Conservation (phyloP, 148 eudicot species). For the Rhododendron ovatum region DNA sequence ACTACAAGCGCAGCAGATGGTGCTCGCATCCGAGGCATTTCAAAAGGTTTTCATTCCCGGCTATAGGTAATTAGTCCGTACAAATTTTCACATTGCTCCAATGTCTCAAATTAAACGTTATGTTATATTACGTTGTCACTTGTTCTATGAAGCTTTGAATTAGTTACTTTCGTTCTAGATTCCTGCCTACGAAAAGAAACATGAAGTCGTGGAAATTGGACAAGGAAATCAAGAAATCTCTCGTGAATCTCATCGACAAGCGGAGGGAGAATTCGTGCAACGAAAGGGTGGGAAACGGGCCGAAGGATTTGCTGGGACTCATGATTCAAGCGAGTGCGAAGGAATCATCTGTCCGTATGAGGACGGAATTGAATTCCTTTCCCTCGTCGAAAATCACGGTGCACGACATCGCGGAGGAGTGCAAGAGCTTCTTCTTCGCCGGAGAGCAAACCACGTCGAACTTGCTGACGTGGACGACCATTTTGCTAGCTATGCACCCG, state of each 20-base stretch:
- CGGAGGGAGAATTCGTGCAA: constrained; percentile 28
- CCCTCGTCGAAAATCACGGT: constrained; percentile 42
- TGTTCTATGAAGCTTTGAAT: not conserved
- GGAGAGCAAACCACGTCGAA: constrained; percentile 92
- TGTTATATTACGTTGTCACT: not conserved
- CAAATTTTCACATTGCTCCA: not conserved
- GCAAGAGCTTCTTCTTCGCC: constrained; percentile 94
- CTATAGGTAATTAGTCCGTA: constrained; percentile 43
- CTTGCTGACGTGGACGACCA: constrained; percentile 93
- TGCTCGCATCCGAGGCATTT: constrained; percentile 72
- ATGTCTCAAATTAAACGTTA: not conserved
- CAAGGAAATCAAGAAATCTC: constrained; percentile 62
- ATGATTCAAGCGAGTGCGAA: constrained; percentile 78
- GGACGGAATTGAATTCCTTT: constrained; percentile 13
- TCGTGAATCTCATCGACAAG: constrained; percentile 51
- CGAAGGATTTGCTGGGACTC: constrained; percentile 74
- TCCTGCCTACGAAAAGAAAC: constrained; percentile 69
- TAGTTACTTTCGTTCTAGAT: constrained; percentile 30
- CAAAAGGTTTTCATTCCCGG: constrained; percentile 81
- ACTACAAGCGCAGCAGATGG: constrained; percentile 73
- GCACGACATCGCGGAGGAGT: constrained; percentile 87
- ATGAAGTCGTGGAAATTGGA: constrained; percentile 72
- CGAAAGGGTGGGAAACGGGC: constrained; percentile 29
- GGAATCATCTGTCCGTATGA: constrained; percentile 9
- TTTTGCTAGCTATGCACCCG: constrained; percentile 88